Conservation (phyloP, 2,329 filamentous ascomycete species). For the Paracoccidioides brasiliensis region DNA sequence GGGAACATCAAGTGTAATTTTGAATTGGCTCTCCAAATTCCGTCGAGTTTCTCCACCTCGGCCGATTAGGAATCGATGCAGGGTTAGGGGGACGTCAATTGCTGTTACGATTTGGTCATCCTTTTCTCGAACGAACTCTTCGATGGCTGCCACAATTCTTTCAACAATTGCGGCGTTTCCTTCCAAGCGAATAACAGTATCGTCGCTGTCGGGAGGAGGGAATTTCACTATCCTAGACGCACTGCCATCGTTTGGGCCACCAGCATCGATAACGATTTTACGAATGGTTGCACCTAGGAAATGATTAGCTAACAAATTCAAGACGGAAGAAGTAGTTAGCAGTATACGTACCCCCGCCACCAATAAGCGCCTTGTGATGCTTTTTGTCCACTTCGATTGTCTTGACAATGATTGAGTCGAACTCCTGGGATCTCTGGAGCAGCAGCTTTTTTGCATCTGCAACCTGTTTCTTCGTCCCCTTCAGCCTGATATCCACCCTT, state of each 20-base stretch:
- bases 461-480: conserved; percentile 83
- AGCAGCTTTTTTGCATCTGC: conserved; percentile 83
- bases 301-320: conserved; percentile 25
- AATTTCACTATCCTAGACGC: conserved; percentile 89
- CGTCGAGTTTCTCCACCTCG: conserved; percentile 80
- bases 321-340: not conserved
- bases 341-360: conserved; percentile 62
- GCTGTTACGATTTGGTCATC: conserved; percentile 68
- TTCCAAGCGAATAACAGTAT: conserved; percentile 75
- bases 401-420: conserved; percentile 77
- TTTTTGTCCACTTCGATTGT: conserved; percentile 88
- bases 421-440: conserved; percentile 71
- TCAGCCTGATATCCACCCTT: conserved; percentile 75
- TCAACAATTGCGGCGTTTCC: conserved; percentile 74
- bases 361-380: conserved; percentile 82
- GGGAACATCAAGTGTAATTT: conserved; percentile 78
- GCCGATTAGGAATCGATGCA: conserved; percentile 84
- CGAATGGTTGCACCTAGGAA: conserved; percentile 65
- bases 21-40: conserved; percentile 73
- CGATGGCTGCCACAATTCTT: conserved; percentile 71
- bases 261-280: conserved; percentile 73
- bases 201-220: conserved; percentile 73
- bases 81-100: conserved; percentile 73
- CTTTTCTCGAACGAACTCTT: conserved; percentile 68
- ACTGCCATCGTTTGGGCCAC: conserved; percentile 74